Evolutionary conservation across 2,329 filamentous ascomycete species (phyloP), one percentile per base, ranked within the genome.

Genomic region (Bipolaris gigantea): DNA sequence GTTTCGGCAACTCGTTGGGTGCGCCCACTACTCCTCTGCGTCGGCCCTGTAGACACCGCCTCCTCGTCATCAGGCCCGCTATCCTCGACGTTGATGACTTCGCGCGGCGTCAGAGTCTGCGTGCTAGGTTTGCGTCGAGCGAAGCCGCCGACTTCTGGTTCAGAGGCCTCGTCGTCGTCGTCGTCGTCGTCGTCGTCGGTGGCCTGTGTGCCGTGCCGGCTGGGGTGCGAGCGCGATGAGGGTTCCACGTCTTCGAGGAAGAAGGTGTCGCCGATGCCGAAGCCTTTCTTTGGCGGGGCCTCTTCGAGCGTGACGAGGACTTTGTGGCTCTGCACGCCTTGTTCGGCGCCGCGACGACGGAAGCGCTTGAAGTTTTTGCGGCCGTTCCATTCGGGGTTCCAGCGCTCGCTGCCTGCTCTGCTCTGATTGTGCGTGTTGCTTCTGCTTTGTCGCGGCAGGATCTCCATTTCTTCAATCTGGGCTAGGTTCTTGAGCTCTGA

Each of bases 321-420:
- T 15, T 78, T 79, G 55, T 81, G 79, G 4, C 77, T 62, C 32
- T 75, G 74, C n/a, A 76, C 75, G 43, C 68, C 73, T 48, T 57
- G 71, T 67, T 62, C 74, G 56, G 53, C 62, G 19, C 65, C 71
- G 36, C 73, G 67, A 5, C 74, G 86, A 48, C 84, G 80, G 69
- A 99, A 99, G 64, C 85, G 89, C 73, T 99, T 99, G 78, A 96
- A 99, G 69, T 99, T 97, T 74, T 91, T 93, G 39, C 93, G 83
- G 0, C 93, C 94, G 70, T 97, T 96, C 94, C 94, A 99, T 35
- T 81, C 82, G 0, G 90, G 86, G 61, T 97, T 85, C 92, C 93
- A 97, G 36, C 90, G 82, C 5, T 86, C 84, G 16, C 81, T 75
- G n/a, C 76, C 70, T 16, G 67, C 72, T 48, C 75, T 61, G 25